These are phyloP conservation scores for Blastobotrys raffinosifermentans DNA, from an alignment of 1,139 yeast genomes.

Conservation along the genomic window DNA sequence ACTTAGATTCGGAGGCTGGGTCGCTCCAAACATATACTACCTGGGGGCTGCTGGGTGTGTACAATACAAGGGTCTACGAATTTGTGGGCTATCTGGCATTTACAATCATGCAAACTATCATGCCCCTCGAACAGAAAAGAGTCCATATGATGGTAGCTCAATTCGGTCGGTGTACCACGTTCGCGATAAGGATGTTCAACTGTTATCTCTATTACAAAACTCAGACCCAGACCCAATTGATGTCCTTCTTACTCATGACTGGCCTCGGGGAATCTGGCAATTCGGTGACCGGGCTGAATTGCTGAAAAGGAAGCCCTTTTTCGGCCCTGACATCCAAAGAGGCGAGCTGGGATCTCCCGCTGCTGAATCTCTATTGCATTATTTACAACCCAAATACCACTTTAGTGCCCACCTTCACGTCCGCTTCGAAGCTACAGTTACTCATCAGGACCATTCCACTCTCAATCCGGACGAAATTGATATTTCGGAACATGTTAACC, in stretches of 20 bases:
- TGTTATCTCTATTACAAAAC: slow-evolving; percentile 44
- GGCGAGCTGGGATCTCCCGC: slow-evolving; percentile 72
- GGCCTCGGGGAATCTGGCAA: slow-evolving; percentile 81
- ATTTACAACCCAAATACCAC: slow-evolving; percentile 68
- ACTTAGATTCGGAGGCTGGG: slow-evolving; percentile 87
- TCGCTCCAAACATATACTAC: slow-evolving; percentile 84
- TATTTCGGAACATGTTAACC: too few species aligned
- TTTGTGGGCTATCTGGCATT: slow-evolving; percentile 84
- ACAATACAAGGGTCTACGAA: slow-evolving; percentile 66
- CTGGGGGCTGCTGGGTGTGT: slow-evolving; percentile 75
- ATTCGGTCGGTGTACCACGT: slow-evolving; percentile 69
- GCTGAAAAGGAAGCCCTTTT: slow-evolving; percentile 57
- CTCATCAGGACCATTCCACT: slow-evolving; percentile 26
- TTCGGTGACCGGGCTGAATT: slow-evolving; percentile 52
- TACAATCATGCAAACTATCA: slow-evolving; percentile 49
- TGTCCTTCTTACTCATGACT: slow-evolving; percentile 75
- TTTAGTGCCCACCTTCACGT: slow-evolving; percentile 88
- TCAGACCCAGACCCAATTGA: slow-evolving; percentile 34
- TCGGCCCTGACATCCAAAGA: slow-evolving; percentile 53
- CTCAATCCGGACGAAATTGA: slow-evolving; percentile 7
- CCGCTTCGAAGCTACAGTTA: slow-evolving; percentile 51
- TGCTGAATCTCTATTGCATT: slow-evolving; percentile 48
- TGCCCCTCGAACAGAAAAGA: slow-evolving; percentile 36
- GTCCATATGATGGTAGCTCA: slow-evolving; percentile 45
- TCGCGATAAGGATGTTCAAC: slow-evolving; percentile 56